Evolutionary conservation across 2,329 filamentous ascomycete species (phyloP), one percentile per base, ranked within the genome.

Genomic region (Botryotinia narcissicola): DNA sequence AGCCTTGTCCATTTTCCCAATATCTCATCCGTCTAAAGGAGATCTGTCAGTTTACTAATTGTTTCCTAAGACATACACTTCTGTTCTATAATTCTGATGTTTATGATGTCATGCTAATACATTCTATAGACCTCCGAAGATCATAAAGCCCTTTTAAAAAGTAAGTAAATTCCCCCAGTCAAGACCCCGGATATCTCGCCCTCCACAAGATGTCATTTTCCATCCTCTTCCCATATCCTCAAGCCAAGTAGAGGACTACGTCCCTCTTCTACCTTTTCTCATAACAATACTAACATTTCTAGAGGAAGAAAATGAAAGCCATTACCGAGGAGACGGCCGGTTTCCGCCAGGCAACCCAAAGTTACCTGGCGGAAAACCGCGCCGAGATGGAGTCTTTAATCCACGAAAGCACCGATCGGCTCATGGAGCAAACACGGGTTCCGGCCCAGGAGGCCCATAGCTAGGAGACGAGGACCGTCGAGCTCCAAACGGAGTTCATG

Each of bases 301-400:
- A 63, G 25, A 44, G 29, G 40, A 29, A 12, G 57, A 37, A 44
- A 44, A 63, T 63, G 61, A 16, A 25, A 1, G 2, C 61, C 14
- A 63, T 10, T 63, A 29, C 25, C 3, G 61, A 63, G 37, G 61
- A 63, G 37, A 63, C 37, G 61, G 37, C 37, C 61, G 40, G 40
- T 63, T 44, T 44, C 37, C 61, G 61, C 61, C 61, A 12, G 61
- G 61, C 7, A 29, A 22, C 40, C 4, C 61, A 63, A 44, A n/a
- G 6, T 20, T 44, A 16, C 61, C 37, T 63, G 61, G 61, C 40
- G 9, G 61, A 40, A 29, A 63, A 63, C 40, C 61, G 61, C 37
- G 61, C 61, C 25, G 61, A 63, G 8, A 63, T 63, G 61, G 61
- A 63, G 29, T 63, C 37, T 2, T 29, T 63, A n/a, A 63, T 63